These are phyloP conservation scores for Hirschioporus abietinus DNA, from an alignment of 768 basidiomycete genomes.

Conservation along the genomic window DNA sequence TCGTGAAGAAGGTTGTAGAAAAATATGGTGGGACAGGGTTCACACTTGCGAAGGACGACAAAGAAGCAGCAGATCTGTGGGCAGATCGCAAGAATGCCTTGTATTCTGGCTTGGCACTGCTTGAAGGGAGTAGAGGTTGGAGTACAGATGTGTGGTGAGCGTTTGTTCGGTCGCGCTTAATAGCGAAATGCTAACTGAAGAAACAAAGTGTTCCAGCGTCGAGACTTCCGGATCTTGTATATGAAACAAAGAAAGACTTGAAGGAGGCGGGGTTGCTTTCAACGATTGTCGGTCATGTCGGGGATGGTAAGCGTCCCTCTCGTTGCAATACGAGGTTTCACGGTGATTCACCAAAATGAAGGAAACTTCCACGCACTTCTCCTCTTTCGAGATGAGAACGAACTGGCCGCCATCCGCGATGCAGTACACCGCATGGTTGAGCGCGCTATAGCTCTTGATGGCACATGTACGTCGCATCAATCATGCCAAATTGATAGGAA, in stretches of 20 bases:
- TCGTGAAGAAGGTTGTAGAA: constrained; percentile 52
- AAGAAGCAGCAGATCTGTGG: constrained; percentile 75
- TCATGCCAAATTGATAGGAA: neutral
- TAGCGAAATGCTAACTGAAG: neutral
- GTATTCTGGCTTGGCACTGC: constrained; percentile 48
- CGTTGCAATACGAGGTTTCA: constrained; percentile 13
- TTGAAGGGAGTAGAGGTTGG: constrained; percentile 56
- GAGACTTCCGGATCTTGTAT: constrained; percentile 55
- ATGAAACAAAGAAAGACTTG: constrained; percentile 70
- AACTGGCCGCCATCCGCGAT: constrained; percentile 23
- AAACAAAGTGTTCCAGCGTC: constrained; percentile 52
- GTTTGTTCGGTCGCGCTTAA: neutral
- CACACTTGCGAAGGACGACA: constrained; percentile 52
- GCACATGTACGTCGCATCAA: constrained; percentile 49
- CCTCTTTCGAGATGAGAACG: constrained; percentile 45
- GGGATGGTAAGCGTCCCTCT: constrained; percentile 50
- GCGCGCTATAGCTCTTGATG: constrained; percentile 65
- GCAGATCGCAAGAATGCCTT: constrained; percentile 63
- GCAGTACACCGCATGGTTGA: constrained; percentile 58
- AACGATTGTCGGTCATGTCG: constrained; percentile 72
- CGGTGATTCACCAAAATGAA: neutral
- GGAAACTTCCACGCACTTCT: constrained; percentile 42
- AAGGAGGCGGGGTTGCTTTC: constrained; percentile 48
- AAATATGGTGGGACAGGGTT: constrained; percentile 67
- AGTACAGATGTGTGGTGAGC: constrained; percentile 72